Conservation (phyloP, 2,329 filamentous ascomycete species). For the Fusarium luffae region DNA sequence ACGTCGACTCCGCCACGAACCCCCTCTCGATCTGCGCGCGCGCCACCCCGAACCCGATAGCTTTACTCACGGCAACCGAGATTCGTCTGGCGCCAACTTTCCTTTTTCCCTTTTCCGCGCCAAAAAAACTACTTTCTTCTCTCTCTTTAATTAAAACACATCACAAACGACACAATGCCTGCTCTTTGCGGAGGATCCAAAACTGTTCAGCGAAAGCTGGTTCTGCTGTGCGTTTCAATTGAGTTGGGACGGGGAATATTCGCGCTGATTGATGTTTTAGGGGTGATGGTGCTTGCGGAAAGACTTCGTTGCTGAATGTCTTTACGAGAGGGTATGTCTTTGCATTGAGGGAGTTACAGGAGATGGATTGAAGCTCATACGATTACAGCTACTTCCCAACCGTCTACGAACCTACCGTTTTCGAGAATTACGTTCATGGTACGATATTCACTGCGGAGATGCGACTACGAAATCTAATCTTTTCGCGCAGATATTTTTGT, state of each 20-base stretch:
- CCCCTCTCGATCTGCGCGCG: neutral
- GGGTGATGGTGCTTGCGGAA: constrained; percentile 95
- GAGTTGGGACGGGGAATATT: neutral
- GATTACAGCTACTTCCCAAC: constrained; percentile 87
- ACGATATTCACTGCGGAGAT: constrained; percentile 46
- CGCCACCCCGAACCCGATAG: neutral
- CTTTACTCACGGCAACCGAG: neutral
- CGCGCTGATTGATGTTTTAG: constrained; percentile 57
- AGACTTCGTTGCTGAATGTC: constrained; percentile 96
- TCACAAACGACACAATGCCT: constrained; percentile 37
- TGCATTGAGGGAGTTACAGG: neutral
- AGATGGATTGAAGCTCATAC: constrained; percentile 24
- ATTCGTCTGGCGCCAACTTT: neutral
- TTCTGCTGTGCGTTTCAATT: constrained; percentile 74
- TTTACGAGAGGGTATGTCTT: constrained; percentile 90
- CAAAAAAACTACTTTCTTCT: neutral
- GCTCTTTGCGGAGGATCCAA: constrained; percentile 76
- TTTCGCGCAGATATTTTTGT: constrained; percentile 88
- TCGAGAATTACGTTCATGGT: constrained; percentile 99
- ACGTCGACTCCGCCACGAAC: neutral
- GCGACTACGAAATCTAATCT: constrained; percentile 4
- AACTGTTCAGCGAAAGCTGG: constrained; percentile 95
- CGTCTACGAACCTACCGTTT: constrained; percentile 97
- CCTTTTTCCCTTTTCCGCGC: too few relatives aligned
- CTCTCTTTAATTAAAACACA: neutral